Evolutionary conservation across 2,329 filamentous ascomycete species (phyloP), one percentile per base, ranked within the genome.

Genomic region (Aphanocladium album): DNA sequence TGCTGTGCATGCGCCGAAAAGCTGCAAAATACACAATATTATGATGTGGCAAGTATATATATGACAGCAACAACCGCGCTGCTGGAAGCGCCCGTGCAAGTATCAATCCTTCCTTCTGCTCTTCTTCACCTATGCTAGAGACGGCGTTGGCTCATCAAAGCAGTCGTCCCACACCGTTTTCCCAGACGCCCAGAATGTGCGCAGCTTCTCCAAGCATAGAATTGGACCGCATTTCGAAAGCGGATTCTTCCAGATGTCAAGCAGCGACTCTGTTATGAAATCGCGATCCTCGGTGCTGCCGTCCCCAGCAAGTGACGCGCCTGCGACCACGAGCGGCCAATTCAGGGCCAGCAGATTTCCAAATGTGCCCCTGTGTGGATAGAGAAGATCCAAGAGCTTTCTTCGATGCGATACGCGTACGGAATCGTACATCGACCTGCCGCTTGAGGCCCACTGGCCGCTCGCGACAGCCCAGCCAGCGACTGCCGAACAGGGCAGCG

Each of bases 91-190:
- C n/a, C n/a, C n/a, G n/a, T n/a, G n/a, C n/a, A n/a, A n/a, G n/a
- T n/a, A 39, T 39, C 35, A 14, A 39, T 39, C 11, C 3, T 39
- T 3, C 12, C 33, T 6, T 39, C 3, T 39, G 16, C 35, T 17
- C 3, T n/a, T 16, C 45, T 14, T 21, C 8, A 21, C 39, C 54
- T 49, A 57, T 49, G 54, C 43, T 30, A 57, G 47, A 5, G 43
- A 41, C 33, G 54, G 27, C 46, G 45, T 35, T 19, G 54, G 54
- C 19, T 49, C 54, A 16, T 57, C 19, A 33, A 33, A 57, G 30
- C 54, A 57, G 43, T 57, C 54, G 12, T 57, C 54, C 54, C 54
- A 57, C 19, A 23, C 54, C n/a, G 16, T 9, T 45, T 49, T 57
- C 19, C 54, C 43, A 16, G 54, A 57, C 3, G 43, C 54, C 54